phyloP scores from a whole-genome alignment of 306 rosid genomes.

The Mimosa bimucronata region DNA sequence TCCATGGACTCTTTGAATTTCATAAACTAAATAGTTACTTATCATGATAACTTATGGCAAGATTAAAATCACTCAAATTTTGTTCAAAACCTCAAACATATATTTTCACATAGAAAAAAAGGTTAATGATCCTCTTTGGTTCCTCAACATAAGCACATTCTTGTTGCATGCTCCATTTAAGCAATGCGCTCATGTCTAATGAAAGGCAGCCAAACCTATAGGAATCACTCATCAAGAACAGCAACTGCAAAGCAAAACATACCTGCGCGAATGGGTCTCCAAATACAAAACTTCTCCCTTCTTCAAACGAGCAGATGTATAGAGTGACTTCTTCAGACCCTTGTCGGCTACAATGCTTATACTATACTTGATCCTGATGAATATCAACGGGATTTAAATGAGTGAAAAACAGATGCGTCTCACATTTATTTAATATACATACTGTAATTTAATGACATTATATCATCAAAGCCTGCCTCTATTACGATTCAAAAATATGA shows the following conservation, averaged over 20 bases:
- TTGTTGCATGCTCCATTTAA: not conserved
- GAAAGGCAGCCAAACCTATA: not conserved
- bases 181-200: not conserved
- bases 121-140: not conserved
- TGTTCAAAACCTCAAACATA: constrained; percentile 1
- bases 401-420: constrained; percentile 21
- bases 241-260: constrained; percentile 33
- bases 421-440: not conserved
- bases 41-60: not conserved
- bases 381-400: not conserved
- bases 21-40: not conserved
- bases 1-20: constrained; percentile 22
- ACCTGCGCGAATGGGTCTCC: constrained; percentile 92
- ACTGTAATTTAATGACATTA: constrained; percentile 11
- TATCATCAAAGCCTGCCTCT: constrained; percentile 10
- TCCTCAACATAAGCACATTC: constrained; percentile 16
- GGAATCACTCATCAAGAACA: constrained; percentile 28
- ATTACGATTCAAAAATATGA: constrained; percentile 15
- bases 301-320: constrained; percentile 92
- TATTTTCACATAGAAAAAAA: not conserved
- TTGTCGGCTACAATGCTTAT: constrained; percentile 98
- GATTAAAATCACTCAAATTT: not conserved
- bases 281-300: constrained; percentile 95
- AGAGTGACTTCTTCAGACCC: constrained; percentile 87
- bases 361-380: constrained; percentile 89